Conservation (phyloP, 495 filamentous ascomycete species). For the Trichoderma virens region DNA sequence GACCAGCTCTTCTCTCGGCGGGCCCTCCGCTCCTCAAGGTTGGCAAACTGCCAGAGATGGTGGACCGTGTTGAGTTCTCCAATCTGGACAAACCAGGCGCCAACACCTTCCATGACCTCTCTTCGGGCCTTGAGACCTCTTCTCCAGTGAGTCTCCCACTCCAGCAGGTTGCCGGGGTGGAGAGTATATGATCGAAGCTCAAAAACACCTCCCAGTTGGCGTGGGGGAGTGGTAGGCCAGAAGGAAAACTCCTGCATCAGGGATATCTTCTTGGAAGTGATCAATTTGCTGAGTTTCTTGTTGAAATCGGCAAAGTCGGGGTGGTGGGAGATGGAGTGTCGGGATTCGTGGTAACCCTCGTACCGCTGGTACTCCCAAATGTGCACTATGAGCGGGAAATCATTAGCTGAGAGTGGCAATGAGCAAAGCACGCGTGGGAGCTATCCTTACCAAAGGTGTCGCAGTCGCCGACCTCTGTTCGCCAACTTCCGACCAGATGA, state of each 20-base stretch:
- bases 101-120: conserved; percentile 97
- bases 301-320: conserved; percentile 79
- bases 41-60: conserved; percentile 97
- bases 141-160: conserved; percentile 99
- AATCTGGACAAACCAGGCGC: conserved; percentile 98
- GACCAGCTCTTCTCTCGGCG: conserved; percentile 92
- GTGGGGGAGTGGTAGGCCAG: conserved; percentile 92
- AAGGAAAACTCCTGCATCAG: conserved; percentile 99
- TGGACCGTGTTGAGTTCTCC: conserved; percentile 96
- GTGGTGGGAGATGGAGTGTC: conserved; percentile 71
- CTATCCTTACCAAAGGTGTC: conserved; percentile 79
- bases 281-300: conserved; percentile 66
- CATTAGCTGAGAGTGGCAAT: not conserved
- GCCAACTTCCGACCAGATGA: conserved; percentile 94
- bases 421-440: not conserved
- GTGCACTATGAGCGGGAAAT: conserved; percentile 49
- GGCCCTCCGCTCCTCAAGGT: conserved; percentile 87
- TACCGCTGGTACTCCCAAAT: conserved; percentile 99
- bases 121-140: conserved; percentile 78
- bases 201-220: conserved; percentile 84
- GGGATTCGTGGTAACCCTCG: conserved; percentile 86
- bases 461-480: conserved; percentile 95
- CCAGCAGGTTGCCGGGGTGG: conserved; percentile 87
- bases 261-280: conserved; percentile 75
- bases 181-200: conserved; percentile 96